Evolutionary conservation across 1,284 basidiomycete genomes (phyloP).

Genomic region (Ceratobasidium sp.): DNA sequence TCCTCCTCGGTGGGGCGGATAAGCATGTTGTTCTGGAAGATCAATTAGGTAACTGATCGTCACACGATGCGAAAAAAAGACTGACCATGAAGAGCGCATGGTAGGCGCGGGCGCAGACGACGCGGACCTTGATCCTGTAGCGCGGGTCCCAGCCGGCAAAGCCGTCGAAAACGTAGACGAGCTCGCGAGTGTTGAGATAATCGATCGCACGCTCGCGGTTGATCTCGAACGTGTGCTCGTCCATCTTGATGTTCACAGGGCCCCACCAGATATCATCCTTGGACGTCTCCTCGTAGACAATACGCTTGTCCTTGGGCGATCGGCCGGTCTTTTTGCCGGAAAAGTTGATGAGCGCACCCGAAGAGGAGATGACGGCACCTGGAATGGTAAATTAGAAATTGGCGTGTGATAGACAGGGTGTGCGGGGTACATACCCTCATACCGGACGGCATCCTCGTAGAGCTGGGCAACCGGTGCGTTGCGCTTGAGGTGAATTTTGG

Average conservation of each 20-base stretch:
- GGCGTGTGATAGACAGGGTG: background rate
- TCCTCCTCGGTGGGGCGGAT: conserved; percentile 97
- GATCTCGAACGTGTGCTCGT: conserved; percentile 99
- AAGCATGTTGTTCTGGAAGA: conserved; percentile 92
- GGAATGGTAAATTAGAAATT: conserved; percentile 19
- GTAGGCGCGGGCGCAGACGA: conserved; percentile 98
- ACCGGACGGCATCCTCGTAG: conserved; percentile 98
- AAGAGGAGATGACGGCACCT: conserved; percentile 95
- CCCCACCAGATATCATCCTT: conserved; percentile 99
- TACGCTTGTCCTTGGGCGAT: conserved; percentile 99
- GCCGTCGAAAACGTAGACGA: conserved; percentile 99
- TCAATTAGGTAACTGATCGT: conserved; percentile 33
- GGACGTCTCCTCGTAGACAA: conserved; percentile 97
- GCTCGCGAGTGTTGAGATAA: conserved; percentile 98
- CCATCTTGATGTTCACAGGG: conserved; percentile 99
- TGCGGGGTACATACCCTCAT: conserved; percentile 64
- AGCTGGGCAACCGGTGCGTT: conserved; percentile 95
- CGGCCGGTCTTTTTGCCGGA: conserved; percentile 99
- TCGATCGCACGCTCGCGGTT: conserved; percentile 99
- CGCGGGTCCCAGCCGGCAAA: conserved; percentile 99
- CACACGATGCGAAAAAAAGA: conserved; percentile 47
- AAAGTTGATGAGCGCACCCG: conserved; percentile 99
- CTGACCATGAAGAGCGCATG: conserved; percentile 99
- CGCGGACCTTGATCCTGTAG: conserved; percentile 99
- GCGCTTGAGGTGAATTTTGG: conserved; percentile 86